Evolutionary conservation across 2,329 filamentous ascomycete genomes (phyloP).

Genomic region (Aspergillus novofumigatus): DNA sequence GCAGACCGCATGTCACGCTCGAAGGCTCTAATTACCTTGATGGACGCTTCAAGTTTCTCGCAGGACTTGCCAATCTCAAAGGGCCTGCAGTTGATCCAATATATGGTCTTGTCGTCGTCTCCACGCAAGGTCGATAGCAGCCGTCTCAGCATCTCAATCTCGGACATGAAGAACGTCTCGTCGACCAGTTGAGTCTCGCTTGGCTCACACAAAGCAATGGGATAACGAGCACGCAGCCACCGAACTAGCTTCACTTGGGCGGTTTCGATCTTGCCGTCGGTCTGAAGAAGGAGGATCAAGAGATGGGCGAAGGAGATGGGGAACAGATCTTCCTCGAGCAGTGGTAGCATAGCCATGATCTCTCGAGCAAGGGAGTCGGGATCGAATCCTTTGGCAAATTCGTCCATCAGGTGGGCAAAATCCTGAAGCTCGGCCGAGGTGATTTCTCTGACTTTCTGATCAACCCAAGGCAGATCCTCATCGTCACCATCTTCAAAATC

Average conservation of each 20-base stretch:
- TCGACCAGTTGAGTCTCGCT: slow-evolving; percentile 8
- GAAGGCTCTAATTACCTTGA: slow-evolving; percentile 19
- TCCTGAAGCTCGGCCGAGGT: slow-evolving; percentile 8
- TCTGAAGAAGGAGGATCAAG: slow-evolving; percentile 18
- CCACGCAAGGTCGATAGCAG: slow-evolving; percentile 19
- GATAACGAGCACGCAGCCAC: slow-evolving; percentile 53
- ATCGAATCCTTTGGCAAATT: slow-evolving; percentile 19
- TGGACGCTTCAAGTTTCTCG: slow-evolving; percentile 15
- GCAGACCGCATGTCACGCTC: slow-evolving; percentile 14
- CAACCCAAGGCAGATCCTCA: not conserved
- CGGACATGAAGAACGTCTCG: slow-evolving; percentile 15
- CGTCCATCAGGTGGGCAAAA: slow-evolving; percentile 10
- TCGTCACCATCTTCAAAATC: slow-evolving; percentile 9
- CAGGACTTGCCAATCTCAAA: slow-evolving; percentile 5
- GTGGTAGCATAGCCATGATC: slow-evolving; percentile 7
- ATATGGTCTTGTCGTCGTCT: slow-evolving; percentile 10
- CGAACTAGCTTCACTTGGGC: slow-evolving; percentile 60
- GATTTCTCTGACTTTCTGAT: slow-evolving; percentile 10
- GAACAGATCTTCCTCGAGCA: slow-evolving; percentile 6
- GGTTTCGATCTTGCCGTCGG: slow-evolving; percentile 58
- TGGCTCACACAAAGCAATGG: not conserved
- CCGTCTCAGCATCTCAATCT: slow-evolving; percentile 21
- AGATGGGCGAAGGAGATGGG: slow-evolving; percentile 23
- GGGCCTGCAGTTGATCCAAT: slow-evolving; percentile 16
- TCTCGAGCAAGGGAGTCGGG: slow-evolving; percentile 12